Evolutionary conservation across 2,329 filamentous ascomycete species (phyloP).

Genomic region (Endothia cerciana): DNA sequence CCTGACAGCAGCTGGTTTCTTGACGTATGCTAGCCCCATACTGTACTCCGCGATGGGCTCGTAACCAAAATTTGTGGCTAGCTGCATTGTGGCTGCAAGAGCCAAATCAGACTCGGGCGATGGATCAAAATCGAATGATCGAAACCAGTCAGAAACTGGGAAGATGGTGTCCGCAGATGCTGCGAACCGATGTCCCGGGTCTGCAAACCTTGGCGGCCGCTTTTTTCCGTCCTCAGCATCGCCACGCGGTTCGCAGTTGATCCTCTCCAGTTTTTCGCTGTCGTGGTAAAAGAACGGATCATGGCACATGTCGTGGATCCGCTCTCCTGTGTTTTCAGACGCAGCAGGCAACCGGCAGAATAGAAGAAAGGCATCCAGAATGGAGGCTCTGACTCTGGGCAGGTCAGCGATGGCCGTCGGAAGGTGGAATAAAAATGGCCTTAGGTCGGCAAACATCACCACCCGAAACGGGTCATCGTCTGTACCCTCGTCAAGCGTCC

Average conservation of each 20-base stretch:
- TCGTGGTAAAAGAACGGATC: conserved; percentile 56
- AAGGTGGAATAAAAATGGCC: conserved; percentile 61
- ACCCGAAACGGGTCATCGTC: conserved; percentile 84
- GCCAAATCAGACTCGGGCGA: conserved; percentile 52
- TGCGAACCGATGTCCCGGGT: conserved; percentile 36
- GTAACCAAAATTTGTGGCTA: conserved; percentile 52
- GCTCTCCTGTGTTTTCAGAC: conserved; percentile 31
- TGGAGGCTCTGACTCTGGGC: neutral
- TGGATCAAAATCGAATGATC: conserved; percentile 40
- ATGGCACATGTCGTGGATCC: conserved; percentile 43
- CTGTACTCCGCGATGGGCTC: conserved; percentile 68
- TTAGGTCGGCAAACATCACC: conserved; percentile 78
- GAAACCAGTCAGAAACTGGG: conserved; percentile 49
- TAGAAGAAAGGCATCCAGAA: conserved; percentile 55
- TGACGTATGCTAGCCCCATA: conserved; percentile 66
- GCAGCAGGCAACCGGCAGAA: conserved; percentile 68
- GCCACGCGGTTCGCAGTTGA: conserved; percentile 15
- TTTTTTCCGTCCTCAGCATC: conserved; percentile 18
- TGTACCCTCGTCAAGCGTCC: conserved; percentile 72
- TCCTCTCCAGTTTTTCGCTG: conserved; percentile 37
- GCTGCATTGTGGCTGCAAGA: conserved; percentile 57
- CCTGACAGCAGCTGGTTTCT: conserved; percentile 59
- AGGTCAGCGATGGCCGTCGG: conserved; percentile 45
- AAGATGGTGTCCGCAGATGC: conserved; percentile 60
- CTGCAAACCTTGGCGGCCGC: conserved; percentile 35